Evolutionary conservation across 768 basidiomycete species (phyloP), one percentile per base, ranked within the genome.

Genomic region (Termitomyces sp.): DNA sequence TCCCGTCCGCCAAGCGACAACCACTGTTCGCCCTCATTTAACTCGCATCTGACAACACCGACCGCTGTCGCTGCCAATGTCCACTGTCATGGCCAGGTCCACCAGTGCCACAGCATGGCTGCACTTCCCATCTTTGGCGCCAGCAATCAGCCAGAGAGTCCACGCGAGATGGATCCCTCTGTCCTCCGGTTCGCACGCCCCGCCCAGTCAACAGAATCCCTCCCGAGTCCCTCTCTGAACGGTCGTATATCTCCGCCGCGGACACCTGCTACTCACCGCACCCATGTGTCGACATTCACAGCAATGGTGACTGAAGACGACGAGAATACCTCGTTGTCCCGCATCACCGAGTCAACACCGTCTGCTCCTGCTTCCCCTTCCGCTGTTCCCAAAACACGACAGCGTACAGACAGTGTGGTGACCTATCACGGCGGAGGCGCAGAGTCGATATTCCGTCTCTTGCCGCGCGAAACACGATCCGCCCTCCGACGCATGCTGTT

Each of bases 391-490:
- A 63, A 57, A 40, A 53, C 58, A 2, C 63, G 65, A n/a, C 63
- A 74, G 58, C 79, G 82, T 59, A 73, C 74, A 26, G 78, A 77
- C 60, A 78, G 76, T 62, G 80, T 85, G 52, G 72, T 81, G 44
- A 92, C 92, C 1, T 89, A 83, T 78, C 82, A 83, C 52, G 84
- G 81, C 24, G 81, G 81, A 55, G 88, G 90, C 20, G 86, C 92
- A 28, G 96, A 98, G 70, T 94, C 93, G 8, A 97, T 99, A 67
- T 98, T 99, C 79, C 86, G 96, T 20, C 79, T 98, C 10, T 80
- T 99, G 24, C 97, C 97, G 2, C 87, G 97, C 54, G 96, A 99
- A 74, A 86, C 93, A 14, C 84, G 97, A 41, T 81, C 87, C 7
- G 92, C 90, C 14, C 80, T 99, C 59, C 89, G 93, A 58, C 84